Evolutionary conservation across 2,329 filamentous ascomycete genomes (phyloP), one percentile per base, ranked within the genome.

Genomic region (Dothideomycetes sp.): DNA sequence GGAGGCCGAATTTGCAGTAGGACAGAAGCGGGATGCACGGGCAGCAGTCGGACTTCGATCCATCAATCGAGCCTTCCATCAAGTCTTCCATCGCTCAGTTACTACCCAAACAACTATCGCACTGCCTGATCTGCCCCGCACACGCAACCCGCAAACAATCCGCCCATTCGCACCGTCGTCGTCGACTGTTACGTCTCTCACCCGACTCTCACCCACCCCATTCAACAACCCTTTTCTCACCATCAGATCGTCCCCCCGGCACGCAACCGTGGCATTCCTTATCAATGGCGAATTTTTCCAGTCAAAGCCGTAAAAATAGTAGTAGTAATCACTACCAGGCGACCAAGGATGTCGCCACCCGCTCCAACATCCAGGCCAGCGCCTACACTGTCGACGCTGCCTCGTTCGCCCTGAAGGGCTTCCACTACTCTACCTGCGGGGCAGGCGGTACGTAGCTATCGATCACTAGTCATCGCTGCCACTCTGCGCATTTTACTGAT

Each of bases 341-440:
- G 61, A 68, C 62, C 57, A 63, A 53, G 55, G 75, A 77, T 73
- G 76, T 76, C 71, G 73, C 67, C 68, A 73, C 74, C 56, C 74
- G 74, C 57, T 72, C 78, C 70, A 82, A 83, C 64, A 80, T 91
- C 66, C 81, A 89, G 70, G 87, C 88, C 68, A 88, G 81, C 64
- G 93, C 86, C 76, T 95, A 94, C 70, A 71, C 84, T 56, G 84
- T 89, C 64, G 79, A 88, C 65, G 61, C 67, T 49, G 69, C 70
- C 58, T 74, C 79, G 54, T 73, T 78, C 63, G 74, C 70, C 59
- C 74, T 94, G 56, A 80, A 80, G 63, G 84, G 84, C 63, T 82
- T 91, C 69, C 87, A 94, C 72, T 94, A 93, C 79, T 93, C 83
- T 78, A 88, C 87, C 84, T 88, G 84, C 71, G 76, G 79, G 76